Base-by-base conservation (phyloP, 495 filamentous ascomycete species). In the Melanomma pulvis-pyrius region DNA sequence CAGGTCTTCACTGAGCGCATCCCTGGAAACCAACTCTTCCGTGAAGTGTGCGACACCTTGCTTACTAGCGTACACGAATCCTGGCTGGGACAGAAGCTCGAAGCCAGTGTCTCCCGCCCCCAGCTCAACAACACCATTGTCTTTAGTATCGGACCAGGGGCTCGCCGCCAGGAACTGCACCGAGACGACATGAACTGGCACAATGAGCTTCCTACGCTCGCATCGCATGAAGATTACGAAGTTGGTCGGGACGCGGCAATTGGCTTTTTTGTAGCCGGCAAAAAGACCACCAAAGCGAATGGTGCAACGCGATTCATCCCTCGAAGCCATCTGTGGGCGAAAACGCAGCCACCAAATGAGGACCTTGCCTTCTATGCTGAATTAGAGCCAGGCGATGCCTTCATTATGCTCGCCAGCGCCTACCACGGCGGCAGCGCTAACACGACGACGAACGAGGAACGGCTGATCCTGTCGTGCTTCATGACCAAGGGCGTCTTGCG, bases 381-480 rank as follows among this genome's bases (percentile, higher is more conserved):
- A 28, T 19, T 64, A 34, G 25, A 13, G 25, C 22, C 24, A 1
- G 61, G 61, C 5, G 61, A 64, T 19, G 61, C 51, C 5, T 64
- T 64, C 34, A 46, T 58, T 1, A 64, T 64, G 61, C 39, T 64
- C 9, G 52, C 50, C 19, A 36, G 57, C 2, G n/a, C 44, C 8
- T 67, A 67, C 25, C 64, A 68, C 34, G 58, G 58, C 5, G 65
- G 58, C 4, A 54, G 55, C n/a, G 30, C 70, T 17, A 67, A 67
- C 29, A 60, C 13, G 17, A 67, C 58, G 2, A 39, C 13, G 26
- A 58, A 67, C 32, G 56, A 67, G 30, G 48, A 67, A 34, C 21
- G 64, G 1, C 22, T 67, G 22, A 29, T 67, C 17, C 54, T 36
- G 22, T 22, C 56, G 7, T 13, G 46, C n/a, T 67, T 61, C 32